phyloP scores from a whole-genome alignment of 73 alveolate species.

The Tetrahymena thermophila region DNA sequence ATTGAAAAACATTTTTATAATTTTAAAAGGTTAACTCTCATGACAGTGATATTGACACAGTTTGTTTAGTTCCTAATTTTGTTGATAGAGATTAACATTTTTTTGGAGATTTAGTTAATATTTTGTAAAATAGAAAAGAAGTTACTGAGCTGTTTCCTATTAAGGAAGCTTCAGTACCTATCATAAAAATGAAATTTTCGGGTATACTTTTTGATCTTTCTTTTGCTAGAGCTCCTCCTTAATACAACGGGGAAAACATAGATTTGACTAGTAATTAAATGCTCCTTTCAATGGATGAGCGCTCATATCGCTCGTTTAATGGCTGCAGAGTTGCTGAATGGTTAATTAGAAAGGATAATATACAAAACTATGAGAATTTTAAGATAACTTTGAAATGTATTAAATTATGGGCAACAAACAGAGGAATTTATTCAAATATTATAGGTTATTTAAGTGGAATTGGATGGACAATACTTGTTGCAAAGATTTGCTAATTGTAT shows the following conservation, averaged over 20 bases:
- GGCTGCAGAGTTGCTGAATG: slow-evolving; percentile 91
- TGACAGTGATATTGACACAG: slow-evolving; percentile 93
- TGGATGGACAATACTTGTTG: slow-evolving; percentile 91
- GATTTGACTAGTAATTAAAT: neutral
- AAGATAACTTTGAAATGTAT: slow-evolving; percentile 75
- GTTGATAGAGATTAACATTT: slow-evolving; percentile 79
- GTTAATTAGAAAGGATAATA: slow-evolving; percentile 44
- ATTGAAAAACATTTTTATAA: neutral
- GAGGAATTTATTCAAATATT: slow-evolving; percentile 91
- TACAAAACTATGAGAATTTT: slow-evolving; percentile 65
- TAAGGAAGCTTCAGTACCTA: slow-evolving; percentile 86
- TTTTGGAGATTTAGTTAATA: slow-evolving; percentile 69
- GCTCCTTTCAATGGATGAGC: slow-evolving; percentile 48
- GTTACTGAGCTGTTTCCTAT: slow-evolving; percentile 74
- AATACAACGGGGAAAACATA: neutral
- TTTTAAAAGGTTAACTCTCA: slow-evolving; percentile 62
- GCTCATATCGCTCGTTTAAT: slow-evolving; percentile 78
- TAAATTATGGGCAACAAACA: slow-evolving; percentile 92
- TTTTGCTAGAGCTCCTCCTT: slow-evolving; percentile 69
- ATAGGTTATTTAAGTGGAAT: slow-evolving; percentile 96
- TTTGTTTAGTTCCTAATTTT: slow-evolving; percentile 83
- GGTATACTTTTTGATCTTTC: slow-evolving; percentile 72
- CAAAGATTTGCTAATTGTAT: slow-evolving; percentile 71
- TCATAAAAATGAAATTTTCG: slow-evolving; percentile 71
- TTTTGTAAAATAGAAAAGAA: slow-evolving; percentile 56